Percentiles rank a stretch among this genome's conserved stretches.
Evolutionary conservation across 768 basidiomycete species (phyloP).

Genomic region (Filobasidium wieringae): DNA sequence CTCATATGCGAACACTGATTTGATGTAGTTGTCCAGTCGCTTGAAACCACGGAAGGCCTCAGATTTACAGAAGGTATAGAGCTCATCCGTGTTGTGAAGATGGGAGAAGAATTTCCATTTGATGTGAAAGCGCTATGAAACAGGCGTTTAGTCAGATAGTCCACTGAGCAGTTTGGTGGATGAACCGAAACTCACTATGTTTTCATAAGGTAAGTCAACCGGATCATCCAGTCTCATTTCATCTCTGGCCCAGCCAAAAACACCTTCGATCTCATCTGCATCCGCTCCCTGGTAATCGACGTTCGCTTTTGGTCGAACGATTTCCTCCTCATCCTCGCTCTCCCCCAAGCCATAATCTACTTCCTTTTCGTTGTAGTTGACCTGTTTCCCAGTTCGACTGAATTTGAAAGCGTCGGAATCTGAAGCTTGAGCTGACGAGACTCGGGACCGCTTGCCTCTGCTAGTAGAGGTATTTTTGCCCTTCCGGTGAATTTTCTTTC

Average conservation of each 20-base stretch:
- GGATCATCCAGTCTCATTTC: constrained; percentile 55
- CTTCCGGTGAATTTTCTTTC: constrained; percentile 9
- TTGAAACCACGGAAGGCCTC: constrained; percentile 80
- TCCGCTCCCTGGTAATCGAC: constrained; percentile 6
- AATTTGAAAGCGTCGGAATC: constrained; percentile 3
- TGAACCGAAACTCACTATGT: constrained; percentile 51
- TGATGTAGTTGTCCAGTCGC: constrained; percentile 98
- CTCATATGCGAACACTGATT: constrained; percentile 49
- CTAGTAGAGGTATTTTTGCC: background rate
- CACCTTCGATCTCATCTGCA: constrained; percentile 61
- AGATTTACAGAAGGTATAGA: constrained; percentile 78
- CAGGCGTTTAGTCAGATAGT: constrained; percentile 1
- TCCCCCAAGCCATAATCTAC: constrained; percentile 33
- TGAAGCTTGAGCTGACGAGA: constrained; percentile 3
- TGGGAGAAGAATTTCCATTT: constrained; percentile 99
- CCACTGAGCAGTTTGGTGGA: constrained; percentile 1
- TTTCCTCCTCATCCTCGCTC: constrained; percentile 15
- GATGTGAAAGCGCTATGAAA: constrained; percentile 83
- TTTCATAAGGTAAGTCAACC: constrained; percentile 74
- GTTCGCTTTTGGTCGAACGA: constrained; percentile 16
- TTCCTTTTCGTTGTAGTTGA: constrained; percentile 31
- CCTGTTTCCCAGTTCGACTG: constrained; percentile 10
- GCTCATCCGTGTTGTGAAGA: constrained; percentile 98
- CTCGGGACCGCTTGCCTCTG: constrained; percentile 5
- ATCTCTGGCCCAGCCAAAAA: constrained; percentile 74